Evolutionary conservation across 768 basidiomycete genomes (phyloP).

Genomic region (Vararia minispora): DNA sequence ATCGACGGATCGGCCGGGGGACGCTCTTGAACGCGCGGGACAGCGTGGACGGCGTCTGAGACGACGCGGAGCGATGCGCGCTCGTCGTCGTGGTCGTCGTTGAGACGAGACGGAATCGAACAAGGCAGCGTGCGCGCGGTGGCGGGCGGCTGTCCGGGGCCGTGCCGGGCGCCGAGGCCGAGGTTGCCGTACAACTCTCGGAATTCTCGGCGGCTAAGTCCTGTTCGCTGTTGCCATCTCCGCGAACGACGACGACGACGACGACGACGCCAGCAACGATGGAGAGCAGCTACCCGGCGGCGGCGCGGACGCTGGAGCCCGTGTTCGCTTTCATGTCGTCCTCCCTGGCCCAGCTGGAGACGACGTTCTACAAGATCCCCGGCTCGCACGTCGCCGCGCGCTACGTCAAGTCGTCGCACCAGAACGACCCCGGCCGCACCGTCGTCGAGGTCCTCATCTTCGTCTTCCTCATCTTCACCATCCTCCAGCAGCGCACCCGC

Average conservation of each 20-base stretch:
- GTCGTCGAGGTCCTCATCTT: slow-evolving; percentile 82
- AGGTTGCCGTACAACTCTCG: neutral
- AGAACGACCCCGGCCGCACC: slow-evolving; percentile 90
- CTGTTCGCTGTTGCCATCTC: neutral
- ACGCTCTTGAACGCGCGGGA: no score
- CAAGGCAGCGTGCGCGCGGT: slow-evolving; percentile 10
- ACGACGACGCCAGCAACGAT: slow-evolving; percentile 18
- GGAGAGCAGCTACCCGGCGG: slow-evolving; percentile 26
- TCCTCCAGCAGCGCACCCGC: slow-evolving; percentile 83
- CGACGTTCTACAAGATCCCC: slow-evolving; percentile 63
- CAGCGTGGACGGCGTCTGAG: no score
- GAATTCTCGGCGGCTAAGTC: neutral
- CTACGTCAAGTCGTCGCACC: slow-evolving; percentile 90
- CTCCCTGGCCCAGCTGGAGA: slow-evolving; percentile 46
- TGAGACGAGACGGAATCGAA: slow-evolving; percentile 12
- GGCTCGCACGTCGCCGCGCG: slow-evolving; percentile 78
- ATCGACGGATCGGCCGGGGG: no score
- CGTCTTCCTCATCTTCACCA: slow-evolving; percentile 79
- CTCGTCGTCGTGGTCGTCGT: slow-evolving; percentile 20
- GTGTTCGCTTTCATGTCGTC: slow-evolving; percentile 58
- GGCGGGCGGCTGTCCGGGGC: slow-evolving; percentile 4
- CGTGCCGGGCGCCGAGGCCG: no score
- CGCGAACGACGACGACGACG: slow-evolving; percentile 2
- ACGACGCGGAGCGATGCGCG: slow-evolving; percentile 12
- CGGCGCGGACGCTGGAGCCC: slow-evolving; percentile 31